Base-by-base conservation (phyloP, 768 basidiomycete genomes). In the Suillus paluster region DNA sequence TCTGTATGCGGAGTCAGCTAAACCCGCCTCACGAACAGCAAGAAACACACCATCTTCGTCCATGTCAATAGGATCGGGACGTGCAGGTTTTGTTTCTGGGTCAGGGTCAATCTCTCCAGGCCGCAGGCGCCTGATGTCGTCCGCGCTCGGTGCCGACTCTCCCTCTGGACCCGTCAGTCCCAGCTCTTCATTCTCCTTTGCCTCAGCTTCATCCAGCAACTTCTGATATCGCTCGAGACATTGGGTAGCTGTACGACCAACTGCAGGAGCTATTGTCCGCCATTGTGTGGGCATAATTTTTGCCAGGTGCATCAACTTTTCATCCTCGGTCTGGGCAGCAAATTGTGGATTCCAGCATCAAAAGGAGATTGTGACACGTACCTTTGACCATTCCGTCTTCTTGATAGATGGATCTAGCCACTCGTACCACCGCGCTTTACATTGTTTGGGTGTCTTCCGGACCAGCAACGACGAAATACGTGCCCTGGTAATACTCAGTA, bases 231-330 rank as follows among this genome's bases (percentile, higher is more conserved):
- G 89, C 75, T 99, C 97, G 34, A 99, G 79, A 79, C 97, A 99
- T 73, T 99, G 97, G 0, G 93, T 97, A 1, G 97, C 97, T 1
- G 97, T 99, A 33, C 97, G 86, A 45, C 97, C 97, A 60, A 99
- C 97, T 64, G 97, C 97, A 55, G 97, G 97, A 5, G 97, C 96
- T 68, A 99, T 97, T 25, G 97, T 98, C 33, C 97, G 90, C 97
- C 97, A 99, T 81, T 99, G 97, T 0, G 97, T 99, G 0, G 97
- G 97, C 95, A 99, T 99, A 63, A 99, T 83, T 77, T 98, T 99
- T 46, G 97, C 97, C 25, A 99, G 86, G 74, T 99, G 96, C 12
- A 99, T 83, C 4, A 99, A 86, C 76, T 99, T 99, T 79, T 99
- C 97, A 78, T 99, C 97, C 78, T 99, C 97, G 19, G 92, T 94